Percentiles rank a stretch among this genome's conserved stretches.
Conservation (phyloP, 768 basidiomycete species). For the Psilocybe sp. region DNA sequence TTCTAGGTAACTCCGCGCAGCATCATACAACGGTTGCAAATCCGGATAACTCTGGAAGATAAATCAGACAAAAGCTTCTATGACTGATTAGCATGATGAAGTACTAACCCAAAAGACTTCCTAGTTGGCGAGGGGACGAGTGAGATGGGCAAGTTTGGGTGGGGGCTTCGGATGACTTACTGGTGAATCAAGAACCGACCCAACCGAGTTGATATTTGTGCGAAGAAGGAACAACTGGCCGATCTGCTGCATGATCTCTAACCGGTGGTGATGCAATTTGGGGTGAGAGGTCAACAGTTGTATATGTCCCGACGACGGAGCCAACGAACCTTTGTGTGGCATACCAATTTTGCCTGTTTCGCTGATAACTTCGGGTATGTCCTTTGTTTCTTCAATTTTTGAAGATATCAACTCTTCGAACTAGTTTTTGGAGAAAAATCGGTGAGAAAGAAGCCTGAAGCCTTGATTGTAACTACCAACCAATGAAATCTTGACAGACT, state of each 20-base stretch:
- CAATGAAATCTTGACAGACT: slow-evolving; percentile 96
- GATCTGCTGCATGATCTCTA: slow-evolving; percentile 97
- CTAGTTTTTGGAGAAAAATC: slow-evolving; percentile 29
- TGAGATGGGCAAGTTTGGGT: slow-evolving; percentile 2
- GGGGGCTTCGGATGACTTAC: slow-evolving; percentile 41
- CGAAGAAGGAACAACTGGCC: slow-evolving; percentile 91
- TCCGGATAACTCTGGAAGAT: slow-evolving; percentile 80
- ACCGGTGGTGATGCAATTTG: neutral
- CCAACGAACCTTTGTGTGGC: slow-evolving; percentile 67
- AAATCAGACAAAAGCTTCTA: neutral
- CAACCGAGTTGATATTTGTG: slow-evolving; percentile 93
- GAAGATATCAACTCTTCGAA: slow-evolving; percentile 91
- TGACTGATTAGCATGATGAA: neutral
- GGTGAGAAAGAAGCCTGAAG: neutral
- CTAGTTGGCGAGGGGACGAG: slow-evolving; percentile 32
- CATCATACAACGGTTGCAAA: slow-evolving; percentile 91
- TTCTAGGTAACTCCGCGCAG: slow-evolving; percentile 91
- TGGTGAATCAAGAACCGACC: slow-evolving; percentile 94
- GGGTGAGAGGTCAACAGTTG: slow-evolving; percentile 7
- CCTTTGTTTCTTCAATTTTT: slow-evolving; percentile 95
- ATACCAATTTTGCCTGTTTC: slow-evolving; percentile 94
- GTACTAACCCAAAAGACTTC: slow-evolving; percentile 89
- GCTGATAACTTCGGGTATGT: slow-evolving; percentile 89
- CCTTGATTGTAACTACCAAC: slow-evolving; percentile 33
- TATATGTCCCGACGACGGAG: slow-evolving; percentile 3